Conservation (phyloP, 1,139 yeast genomes). For the Nematodospora anomalae region DNA sequence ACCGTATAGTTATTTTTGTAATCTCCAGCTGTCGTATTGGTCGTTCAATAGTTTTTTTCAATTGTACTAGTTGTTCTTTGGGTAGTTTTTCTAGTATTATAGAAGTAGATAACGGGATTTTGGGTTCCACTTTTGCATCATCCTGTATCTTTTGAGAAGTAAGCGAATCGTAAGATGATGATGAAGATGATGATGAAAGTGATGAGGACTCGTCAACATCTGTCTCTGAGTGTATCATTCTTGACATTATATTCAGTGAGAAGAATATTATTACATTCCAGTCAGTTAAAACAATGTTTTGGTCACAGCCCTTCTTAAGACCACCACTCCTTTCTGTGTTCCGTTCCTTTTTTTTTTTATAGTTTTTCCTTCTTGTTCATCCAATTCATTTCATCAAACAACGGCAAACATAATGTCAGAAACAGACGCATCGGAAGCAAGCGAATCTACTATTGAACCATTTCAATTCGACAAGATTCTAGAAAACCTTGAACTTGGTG, state of each 20-base stretch:
- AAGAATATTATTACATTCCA: background rate
- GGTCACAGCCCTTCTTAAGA: constrained; percentile 8
- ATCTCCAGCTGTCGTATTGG: constrained; percentile 6
- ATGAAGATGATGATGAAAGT: constrained; percentile 12
- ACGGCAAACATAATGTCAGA: constrained; percentile 20
- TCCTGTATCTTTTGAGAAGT: constrained; percentile 10
- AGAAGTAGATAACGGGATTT: constrained; percentile 28
- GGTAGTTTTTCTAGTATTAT: constrained; percentile 22
- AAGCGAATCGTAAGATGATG: constrained; percentile 2
- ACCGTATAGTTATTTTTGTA: constrained; percentile 44
- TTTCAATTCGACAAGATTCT: constrained; percentile 28
- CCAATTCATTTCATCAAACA: background rate
- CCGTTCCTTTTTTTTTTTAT: background rate
- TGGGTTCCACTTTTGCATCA: constrained; percentile 12
- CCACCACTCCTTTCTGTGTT: too few species aligned
- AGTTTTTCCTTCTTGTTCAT: background rate
- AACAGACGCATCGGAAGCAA: constrained; percentile 20
- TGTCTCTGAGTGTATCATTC: constrained; percentile 18
- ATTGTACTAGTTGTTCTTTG: constrained; percentile 14
- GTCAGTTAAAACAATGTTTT: too few species aligned
- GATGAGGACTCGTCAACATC: constrained; percentile 16
- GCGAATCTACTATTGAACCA: constrained; percentile 25
- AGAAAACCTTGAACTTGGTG: constrained; percentile 32
- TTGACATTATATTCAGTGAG: constrained; percentile 4
- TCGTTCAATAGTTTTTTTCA: constrained; percentile 7